Conservation (phyloP, 169 alveolate genomes). For the Plasmodium knowlesi region DNA sequence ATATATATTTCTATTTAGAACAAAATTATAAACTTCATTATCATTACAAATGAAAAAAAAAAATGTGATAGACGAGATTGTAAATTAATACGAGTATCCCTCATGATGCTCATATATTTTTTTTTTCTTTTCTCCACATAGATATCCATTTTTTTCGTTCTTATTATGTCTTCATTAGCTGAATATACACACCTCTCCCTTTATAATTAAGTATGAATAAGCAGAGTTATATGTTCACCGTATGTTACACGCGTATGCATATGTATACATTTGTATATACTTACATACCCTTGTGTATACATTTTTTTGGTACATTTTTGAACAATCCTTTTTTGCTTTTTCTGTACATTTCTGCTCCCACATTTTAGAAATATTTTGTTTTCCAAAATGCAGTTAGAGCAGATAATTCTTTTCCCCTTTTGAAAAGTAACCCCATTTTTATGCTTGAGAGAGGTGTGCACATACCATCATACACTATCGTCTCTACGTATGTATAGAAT, state of each 20-base stretch:
- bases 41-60: background rate
- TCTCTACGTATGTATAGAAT: background rate
- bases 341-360: conserved; percentile 6
- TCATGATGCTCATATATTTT: conserved; percentile 11
- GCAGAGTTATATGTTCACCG: background rate
- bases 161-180: background rate
- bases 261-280: background rate
- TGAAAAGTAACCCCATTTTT: conserved; percentile 8
- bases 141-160: conserved; percentile 7
- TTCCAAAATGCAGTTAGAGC: conserved; percentile 3
- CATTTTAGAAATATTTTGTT: conserved; percentile 3
- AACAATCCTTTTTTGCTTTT: background rate
- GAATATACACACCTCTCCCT: conserved; percentile 12
- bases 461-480: background rate
- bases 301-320: conserved; percentile 33
- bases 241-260: background rate
- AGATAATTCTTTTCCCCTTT: conserved; percentile 1
- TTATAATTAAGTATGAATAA: conserved; percentile 27
- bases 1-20: background rate
- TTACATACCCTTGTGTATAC: background rate
- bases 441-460: background rate
- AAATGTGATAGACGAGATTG: conserved; percentile 7
- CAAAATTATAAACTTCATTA: background rate
- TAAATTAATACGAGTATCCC: conserved; percentile 17
- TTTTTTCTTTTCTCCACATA: conserved; percentile 12